phyloP scores from a whole-genome alignment of 1,284 basidiomycete species.

The Irpex sp. region DNA sequence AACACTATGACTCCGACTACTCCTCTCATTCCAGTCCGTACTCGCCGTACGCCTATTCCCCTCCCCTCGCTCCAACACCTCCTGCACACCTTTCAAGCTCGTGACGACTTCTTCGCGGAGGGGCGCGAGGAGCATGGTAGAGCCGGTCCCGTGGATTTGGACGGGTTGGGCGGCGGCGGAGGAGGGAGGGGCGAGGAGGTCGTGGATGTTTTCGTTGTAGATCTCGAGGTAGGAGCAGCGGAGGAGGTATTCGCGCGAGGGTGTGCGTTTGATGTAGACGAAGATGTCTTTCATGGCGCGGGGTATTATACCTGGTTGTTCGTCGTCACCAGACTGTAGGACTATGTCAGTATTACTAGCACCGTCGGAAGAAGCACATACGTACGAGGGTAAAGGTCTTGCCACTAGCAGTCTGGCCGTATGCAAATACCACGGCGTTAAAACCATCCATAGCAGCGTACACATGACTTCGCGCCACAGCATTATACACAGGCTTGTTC shows the following conservation, averaged over 20 bases:
- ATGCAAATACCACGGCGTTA: constrained; percentile 94
- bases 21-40: constrained; percentile 97
- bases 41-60: constrained; percentile 87
- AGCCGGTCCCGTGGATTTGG: constrained; percentile 63
- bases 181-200: constrained; percentile 76
- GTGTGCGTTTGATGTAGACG: constrained; percentile 66
- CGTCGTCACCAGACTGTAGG: constrained; percentile 63
- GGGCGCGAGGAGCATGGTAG: constrained; percentile 63
- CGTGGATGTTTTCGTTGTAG: constrained; percentile 93
- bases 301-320: constrained; percentile 93
- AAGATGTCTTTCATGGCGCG: constrained; percentile 87
- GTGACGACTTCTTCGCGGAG: constrained; percentile 92
- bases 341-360: neutral
- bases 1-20: constrained; percentile 90
- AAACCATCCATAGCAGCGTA: constrained; percentile 94
- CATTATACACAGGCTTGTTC: constrained; percentile 84
- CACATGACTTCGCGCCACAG: constrained; percentile 84
- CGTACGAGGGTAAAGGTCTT: constrained; percentile 88
- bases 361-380: too few species aligned
- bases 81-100: constrained; percentile 80
- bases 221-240: constrained; percentile 95
- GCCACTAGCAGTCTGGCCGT: constrained; percentile 87
- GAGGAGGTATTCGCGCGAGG: constrained; percentile 87
- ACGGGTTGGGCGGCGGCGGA: constrained; percentile 59
- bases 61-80: constrained; percentile 84